Evolutionary conservation across 2,329 filamentous ascomycete species (phyloP), one percentile per base, ranked within the genome.

Genomic region (Trichoderma polysporum): DNA sequence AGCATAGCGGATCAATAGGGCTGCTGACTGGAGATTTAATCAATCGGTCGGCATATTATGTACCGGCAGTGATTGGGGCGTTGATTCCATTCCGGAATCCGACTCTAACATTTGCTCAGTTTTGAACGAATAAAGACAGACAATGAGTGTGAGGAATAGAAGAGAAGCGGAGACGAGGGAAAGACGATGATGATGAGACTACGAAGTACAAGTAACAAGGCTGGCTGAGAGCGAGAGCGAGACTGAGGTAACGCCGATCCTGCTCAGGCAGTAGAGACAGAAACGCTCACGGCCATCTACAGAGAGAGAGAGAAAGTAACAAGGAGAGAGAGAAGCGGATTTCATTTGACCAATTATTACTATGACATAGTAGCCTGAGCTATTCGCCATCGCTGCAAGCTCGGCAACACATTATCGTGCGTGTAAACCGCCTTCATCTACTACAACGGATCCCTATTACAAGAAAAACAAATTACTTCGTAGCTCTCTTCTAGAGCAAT

Each of bases 31-130:
- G 73, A 0, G 76, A 78, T 47, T 73, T 78, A 22, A 69, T 81
- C 13, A 74, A 77, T 49, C 73, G 79, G 53, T 72, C 74, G n/a
- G 72, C 61, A 2, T 79, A 76, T 57, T 82, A 81, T 66, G 73
- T 73, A 1, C 77, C 80, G 60, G 79, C 79, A 0, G 77, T 81
- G 13, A 74, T 81, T 17, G 50, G 81, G 56, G 80, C 80, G 2
- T 57, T 81, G 66, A 80, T 82, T 59, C 79, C 79, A 1, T 80
- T 80, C 50, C 78, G 73, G 66, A 81, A 81, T 60, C 35, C 61
- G 7, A 71, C 64, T 2, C 65, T 80, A 64, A 75, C 75, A 1
- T 81, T 81, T 58, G 4, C 37, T 15, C 17, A 29, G 2, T 61
- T 63, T 33, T 63, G 37, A 54, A 0, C 1, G 15, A 29, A n/a